Percentiles rank a stretch among this genome's conserved stretches.
Conservation (phyloP, 768 basidiomycete species). For the Russula sp. region DNA sequence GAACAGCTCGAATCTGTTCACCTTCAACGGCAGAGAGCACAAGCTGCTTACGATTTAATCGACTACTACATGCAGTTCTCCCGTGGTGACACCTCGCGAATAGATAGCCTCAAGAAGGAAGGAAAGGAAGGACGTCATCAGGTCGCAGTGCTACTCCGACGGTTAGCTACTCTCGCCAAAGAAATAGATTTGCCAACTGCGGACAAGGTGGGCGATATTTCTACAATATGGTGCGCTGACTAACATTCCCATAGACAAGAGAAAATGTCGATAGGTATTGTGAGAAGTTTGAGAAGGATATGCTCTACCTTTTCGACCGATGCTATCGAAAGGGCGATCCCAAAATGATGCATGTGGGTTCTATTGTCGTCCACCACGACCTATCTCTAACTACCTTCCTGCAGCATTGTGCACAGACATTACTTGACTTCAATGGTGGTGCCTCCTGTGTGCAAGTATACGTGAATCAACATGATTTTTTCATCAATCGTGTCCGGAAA, state of each 20-base stretch:
- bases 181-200: conserved; percentile 86
- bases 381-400: not conserved
- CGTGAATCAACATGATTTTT: conserved; percentile 99
- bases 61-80: conserved; percentile 93
- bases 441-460: conserved; percentile 96
- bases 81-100: conserved; percentile 64
- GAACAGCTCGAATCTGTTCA: conserved; percentile 96
- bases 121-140: conserved; percentile 84
- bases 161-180: conserved; percentile 82
- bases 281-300: conserved; percentile 98
- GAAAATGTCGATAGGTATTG: conserved; percentile 95
- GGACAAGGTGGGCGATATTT: conserved; percentile 54
- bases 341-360: conserved; percentile 93
- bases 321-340: conserved; percentile 97
- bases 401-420: conserved; percentile 94
- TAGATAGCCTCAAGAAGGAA: conserved; percentile 78
- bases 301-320: conserved; percentile 91
- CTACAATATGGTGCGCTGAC: not conserved
- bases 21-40: conserved; percentile 84
- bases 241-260: conserved; percentile 53
- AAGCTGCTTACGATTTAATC: conserved; percentile 90
- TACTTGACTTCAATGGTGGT: conserved; percentile 97
- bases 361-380: not conserved
- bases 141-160: conserved; percentile 79
- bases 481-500: conserved; percentile 87